Evolutionary conservation across 306 rosid species (phyloP).

Genomic region (Quercus cerris): DNA sequence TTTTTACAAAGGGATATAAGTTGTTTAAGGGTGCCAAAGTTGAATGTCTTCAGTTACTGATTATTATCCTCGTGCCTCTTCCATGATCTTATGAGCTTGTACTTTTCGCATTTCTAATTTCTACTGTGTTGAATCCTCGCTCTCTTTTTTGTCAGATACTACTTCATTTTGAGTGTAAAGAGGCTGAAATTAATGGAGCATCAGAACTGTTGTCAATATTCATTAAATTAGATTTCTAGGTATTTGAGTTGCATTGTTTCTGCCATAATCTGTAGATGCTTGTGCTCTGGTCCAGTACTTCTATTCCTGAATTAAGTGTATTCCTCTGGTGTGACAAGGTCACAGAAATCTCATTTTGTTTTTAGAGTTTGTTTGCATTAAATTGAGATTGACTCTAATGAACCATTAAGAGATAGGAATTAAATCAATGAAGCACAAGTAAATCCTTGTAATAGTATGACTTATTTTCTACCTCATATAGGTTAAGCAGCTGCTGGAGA

Average conservation of each 20-base stretch:
- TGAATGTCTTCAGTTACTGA: not conserved
- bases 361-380: not conserved
- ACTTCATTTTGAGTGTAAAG: not conserved
- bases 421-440: not conserved
- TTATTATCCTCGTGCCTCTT: not conserved
- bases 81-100: not conserved
- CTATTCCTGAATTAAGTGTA: not conserved
- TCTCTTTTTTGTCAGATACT: too few relatives aligned
- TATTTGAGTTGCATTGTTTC: not conserved
- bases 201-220: not conserved
- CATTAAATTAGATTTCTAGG: not conserved
- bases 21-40: not conserved
- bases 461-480: conserved; percentile 24
- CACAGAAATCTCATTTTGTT: not conserved
- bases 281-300: not conserved
- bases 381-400: not conserved
- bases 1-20: too few relatives aligned
- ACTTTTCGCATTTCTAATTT: not conserved
- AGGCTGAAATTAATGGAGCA: not conserved
- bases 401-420: not conserved
- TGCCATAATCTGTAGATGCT: not conserved
- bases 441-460: conserved; percentile 6
- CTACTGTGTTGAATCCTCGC: not conserved
- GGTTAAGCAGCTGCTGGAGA: conserved; percentile 86
- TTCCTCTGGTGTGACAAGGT: not conserved